Evolutionary conservation across 2,329 filamentous ascomycete species (phyloP).

Genomic region (Nemania serpens): DNA sequence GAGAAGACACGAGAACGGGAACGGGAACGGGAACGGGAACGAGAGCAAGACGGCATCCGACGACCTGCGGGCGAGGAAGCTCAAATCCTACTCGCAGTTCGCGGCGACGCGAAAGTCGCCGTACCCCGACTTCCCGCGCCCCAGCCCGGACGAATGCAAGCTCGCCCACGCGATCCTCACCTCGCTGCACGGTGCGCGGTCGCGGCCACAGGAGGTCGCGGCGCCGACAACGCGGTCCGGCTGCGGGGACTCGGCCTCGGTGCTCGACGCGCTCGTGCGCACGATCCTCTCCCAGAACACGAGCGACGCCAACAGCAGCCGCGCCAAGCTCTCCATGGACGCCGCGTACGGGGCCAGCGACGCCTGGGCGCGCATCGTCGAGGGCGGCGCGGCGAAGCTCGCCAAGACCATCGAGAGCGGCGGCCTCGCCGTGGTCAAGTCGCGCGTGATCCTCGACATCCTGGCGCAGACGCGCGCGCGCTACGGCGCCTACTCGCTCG

Average conservation of each 20-base stretch:
- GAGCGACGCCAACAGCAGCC: conserved; percentile 60
- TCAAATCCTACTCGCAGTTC: conserved; percentile 49
- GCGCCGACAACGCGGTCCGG: conserved; percentile 69
- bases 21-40: not conserved
- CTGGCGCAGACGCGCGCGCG: conserved; percentile 63
- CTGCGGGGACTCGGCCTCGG: conserved; percentile 55
- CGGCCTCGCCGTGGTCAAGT: conserved; percentile 74
- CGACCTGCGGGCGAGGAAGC: conserved; percentile 48
- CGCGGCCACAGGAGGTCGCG: conserved; percentile 56
- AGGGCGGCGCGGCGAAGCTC: conserved; percentile 47
- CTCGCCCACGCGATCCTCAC: conserved; percentile 70
- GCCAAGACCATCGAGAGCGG: conserved; percentile 70
- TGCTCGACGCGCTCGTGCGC: conserved; percentile 57
- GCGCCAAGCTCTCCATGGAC: conserved; percentile 59
- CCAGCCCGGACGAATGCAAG: conserved; percentile 69
- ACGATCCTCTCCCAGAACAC: conserved; percentile 60
- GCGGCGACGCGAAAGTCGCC: conserved; percentile 52
- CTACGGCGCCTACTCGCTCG: conserved; percentile 52
- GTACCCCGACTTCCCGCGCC: conserved; percentile 69
- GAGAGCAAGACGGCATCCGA: conserved; percentile 11
- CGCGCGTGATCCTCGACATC: conserved; percentile 71
- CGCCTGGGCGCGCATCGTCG: conserved; percentile 49
- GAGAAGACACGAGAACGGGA: not conserved
- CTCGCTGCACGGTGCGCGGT: conserved; percentile 66
- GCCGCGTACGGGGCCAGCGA: conserved; percentile 49